phyloP scores from a whole-genome alignment of 2,329 filamentous ascomycete genomes.

The Graphium sp. region DNA sequence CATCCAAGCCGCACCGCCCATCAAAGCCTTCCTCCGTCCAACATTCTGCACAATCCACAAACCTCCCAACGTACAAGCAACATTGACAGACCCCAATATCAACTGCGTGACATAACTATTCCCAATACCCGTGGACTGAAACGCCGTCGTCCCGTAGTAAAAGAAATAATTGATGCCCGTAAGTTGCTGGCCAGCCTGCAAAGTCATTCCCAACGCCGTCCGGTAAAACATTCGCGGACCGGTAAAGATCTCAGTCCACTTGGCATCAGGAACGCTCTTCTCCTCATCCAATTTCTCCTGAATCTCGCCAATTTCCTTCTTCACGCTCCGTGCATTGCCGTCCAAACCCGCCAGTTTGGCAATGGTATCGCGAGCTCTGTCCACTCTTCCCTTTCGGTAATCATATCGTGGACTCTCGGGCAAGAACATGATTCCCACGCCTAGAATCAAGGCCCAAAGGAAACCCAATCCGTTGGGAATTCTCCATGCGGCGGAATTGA shows the following conservation, averaged over 20 bases:
- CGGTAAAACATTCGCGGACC: conserved; percentile 50
- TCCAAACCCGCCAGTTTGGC: conserved; percentile 25
- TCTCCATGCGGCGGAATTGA: conserved; percentile 38
- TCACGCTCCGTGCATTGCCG: conserved; percentile 20
- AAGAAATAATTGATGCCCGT: conserved; percentile 56
- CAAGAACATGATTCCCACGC: conserved; percentile 29
- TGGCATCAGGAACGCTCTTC: conserved; percentile 25
- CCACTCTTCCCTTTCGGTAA: conserved; percentile 25
- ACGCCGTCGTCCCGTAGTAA: conserved; percentile 50
- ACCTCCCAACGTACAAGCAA: conserved; percentile 46
- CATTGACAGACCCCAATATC: conserved; percentile 51
- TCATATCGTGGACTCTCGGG: conserved; percentile 37
- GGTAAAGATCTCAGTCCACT: conserved; percentile 46
- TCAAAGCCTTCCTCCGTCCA: conserved; percentile 45
- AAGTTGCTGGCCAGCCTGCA: conserved; percentile 51
- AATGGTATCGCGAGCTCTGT: conserved; percentile 30
- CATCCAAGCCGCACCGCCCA: conserved; percentile 46
- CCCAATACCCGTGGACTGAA: conserved; percentile 43
- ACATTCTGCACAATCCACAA: conserved; percentile 49
- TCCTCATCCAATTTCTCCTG: conserved; percentile 31
- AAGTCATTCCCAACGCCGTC: conserved; percentile 40
- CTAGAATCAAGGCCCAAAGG: conserved; percentile 34
- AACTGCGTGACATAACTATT: conserved; percentile 54
- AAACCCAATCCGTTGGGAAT: conserved; percentile 42
- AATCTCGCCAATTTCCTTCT: conserved; percentile 32